Conservation (phyloP, 2,329 filamentous ascomycete genomes). For the Colletotrichum orbiculare region DNA sequence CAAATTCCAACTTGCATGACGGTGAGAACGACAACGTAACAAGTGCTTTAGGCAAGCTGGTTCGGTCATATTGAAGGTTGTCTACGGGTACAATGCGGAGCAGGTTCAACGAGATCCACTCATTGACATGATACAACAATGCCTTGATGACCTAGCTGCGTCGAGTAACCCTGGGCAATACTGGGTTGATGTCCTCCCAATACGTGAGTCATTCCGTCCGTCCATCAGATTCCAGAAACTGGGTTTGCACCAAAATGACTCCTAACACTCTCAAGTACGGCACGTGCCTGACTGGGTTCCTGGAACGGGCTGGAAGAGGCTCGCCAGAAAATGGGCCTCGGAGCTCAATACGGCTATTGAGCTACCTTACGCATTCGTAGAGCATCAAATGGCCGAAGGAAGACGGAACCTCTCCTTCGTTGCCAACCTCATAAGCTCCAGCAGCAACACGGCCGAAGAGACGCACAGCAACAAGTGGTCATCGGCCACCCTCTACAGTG, state of each 20-base stretch:
- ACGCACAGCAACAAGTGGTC: conserved; percentile 28
- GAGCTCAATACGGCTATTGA: conserved; percentile 12
- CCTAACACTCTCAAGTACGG: conserved; percentile 39
- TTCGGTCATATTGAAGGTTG: conserved; percentile 23
- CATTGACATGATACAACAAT: conserved; percentile 24
- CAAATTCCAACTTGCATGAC: conserved; percentile 53
- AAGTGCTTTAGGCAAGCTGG: conserved; percentile 34
- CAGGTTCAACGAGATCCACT: conserved; percentile 26
- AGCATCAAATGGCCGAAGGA: conserved; percentile 17
- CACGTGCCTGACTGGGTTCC: conserved; percentile 35
- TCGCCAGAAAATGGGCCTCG: conserved; percentile 16
- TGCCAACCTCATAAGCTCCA: conserved; percentile 1
- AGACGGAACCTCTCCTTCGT: conserved; percentile 6
- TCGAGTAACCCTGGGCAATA: conserved; percentile 26
- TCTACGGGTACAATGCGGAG: conserved; percentile 35
- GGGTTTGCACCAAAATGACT: neutral
- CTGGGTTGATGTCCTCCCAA: conserved; percentile 34
- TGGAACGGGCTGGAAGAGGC: conserved; percentile 31
- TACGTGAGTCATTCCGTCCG: neutral
- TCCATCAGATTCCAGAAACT: too few species aligned
- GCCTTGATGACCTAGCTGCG: conserved; percentile 28
- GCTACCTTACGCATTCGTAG: conserved; percentile 41
- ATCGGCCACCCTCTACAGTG: conserved; percentile 24
- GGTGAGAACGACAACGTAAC: conserved; percentile 46
- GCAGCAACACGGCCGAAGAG: conserved; percentile 4